Evolutionary conservation across 2,329 filamentous ascomycete genomes (phyloP), one percentile per base, ranked within the genome.

Genomic region (Ascochyta lentis): DNA sequence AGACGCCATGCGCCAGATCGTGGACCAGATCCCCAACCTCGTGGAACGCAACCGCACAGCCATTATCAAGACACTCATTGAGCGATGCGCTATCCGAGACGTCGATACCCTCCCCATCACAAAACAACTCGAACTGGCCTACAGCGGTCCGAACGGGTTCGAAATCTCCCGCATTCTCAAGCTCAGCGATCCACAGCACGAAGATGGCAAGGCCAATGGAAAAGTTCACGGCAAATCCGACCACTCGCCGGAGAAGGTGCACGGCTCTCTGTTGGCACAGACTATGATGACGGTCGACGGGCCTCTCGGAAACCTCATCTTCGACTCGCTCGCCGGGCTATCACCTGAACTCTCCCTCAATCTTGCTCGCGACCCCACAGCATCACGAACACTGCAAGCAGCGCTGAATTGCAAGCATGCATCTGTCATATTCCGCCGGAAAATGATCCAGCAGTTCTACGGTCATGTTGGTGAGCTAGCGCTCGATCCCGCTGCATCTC

Each of bases 181-280:
- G 59, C 73, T 88, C 16, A 82, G 81, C 29, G 79, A 84, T 24
- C 77, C 66, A 7, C 53, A 69, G 4, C 71, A 85, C 27, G 74
- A 78, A 6, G 68, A 75, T 74, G 65, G 58, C 16, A 56, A 56
- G 43, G 16, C 19, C 6, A 51, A 27, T 15, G 33, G 41, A 35
- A 73, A 72, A 45, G 49, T 57, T 6, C 64, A 69, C 29, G 57
- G 66, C 47, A 74, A 67, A 35, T 59, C 69, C 45, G 64, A 71
- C 48, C 65, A 69, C 31, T 62, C 71, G 6, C 70, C 78, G 63
- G 64, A 85, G 78, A 86, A 91, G 81, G 76, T 91, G 72, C 93
- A 99, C 78, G 91, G 89, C 56, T 92, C 91, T 19, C 83, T 96
- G 42, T 83, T 99, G 26, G 88, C 90, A 8, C 88, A 95, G 59